phyloP scores from a whole-genome alignment of 331 rosid genomes.

The Telfairia occidentalis region DNA sequence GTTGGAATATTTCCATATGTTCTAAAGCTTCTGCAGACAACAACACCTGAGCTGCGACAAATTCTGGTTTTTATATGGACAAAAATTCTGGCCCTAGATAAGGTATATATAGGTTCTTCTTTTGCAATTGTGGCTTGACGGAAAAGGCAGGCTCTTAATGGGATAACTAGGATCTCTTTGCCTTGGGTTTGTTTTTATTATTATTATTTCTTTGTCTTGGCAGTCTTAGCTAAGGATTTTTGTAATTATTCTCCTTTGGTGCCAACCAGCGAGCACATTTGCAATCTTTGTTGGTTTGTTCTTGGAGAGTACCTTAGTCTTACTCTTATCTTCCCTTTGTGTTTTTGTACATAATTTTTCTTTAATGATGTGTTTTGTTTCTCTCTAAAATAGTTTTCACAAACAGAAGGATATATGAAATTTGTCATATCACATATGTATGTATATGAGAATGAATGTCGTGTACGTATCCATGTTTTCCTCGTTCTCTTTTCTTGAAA shows the following conservation, averaged over 20 bases:
- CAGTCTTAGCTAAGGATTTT: constrained; percentile 2
- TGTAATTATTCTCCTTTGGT: neutral
- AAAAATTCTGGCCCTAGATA: constrained; percentile 93
- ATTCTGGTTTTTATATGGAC: constrained; percentile 99
- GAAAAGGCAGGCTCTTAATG: neutral
- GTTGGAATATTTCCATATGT: constrained; percentile 99
- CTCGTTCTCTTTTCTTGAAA: neutral
- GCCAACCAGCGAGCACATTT: neutral
- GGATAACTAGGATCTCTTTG: neutral
- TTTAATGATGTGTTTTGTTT: neutral
- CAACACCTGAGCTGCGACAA: constrained; percentile 85
- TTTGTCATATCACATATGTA: neutral
- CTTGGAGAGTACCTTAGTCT: neutral
- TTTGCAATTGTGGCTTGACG: neutral
- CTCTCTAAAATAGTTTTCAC: neutral
- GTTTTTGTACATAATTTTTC: neutral
- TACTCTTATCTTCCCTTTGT: neutral
- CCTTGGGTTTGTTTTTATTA: neutral
- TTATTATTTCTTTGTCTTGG: neutral
- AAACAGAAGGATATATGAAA: neutral
- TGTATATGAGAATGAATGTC: neutral
- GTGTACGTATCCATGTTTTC: neutral
- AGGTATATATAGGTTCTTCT: constrained; percentile 34
- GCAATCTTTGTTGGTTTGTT: neutral
- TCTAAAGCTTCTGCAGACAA: constrained; percentile 85